Evolutionary conservation across 129 eudicot genomes (phyloP).

Genomic region (Artemisia argyi): DNA sequence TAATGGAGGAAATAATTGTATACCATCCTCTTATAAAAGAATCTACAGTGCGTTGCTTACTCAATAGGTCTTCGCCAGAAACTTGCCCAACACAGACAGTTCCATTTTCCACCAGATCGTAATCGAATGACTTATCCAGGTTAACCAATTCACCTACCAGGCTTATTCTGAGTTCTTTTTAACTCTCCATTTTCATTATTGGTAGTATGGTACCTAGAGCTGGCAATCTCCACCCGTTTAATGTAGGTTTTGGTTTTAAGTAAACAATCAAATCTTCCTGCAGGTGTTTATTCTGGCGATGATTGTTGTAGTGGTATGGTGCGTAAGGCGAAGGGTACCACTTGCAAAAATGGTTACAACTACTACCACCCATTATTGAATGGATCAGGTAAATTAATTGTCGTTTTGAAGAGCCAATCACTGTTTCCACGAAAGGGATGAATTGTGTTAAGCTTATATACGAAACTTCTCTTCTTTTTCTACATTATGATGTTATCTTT

Average conservation of each 20-base stretch:
- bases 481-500: too few species aligned
- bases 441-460: too few species aligned
- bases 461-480: too few species aligned
- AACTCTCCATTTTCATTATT: background rate
- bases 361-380: background rate
- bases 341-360: background rate
- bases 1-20: background rate
- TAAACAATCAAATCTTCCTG: background rate
- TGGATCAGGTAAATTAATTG: background rate
- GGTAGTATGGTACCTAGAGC: background rate
- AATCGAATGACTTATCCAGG: background rate
- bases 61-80: background rate
- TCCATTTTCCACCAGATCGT: conserved; percentile 1
- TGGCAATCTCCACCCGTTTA: background rate
- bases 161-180: background rate
- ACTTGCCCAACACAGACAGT: background rate
- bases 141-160: background rate
- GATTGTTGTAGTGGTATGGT: background rate
- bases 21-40: background rate
- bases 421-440: too few species aligned
- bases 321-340: background rate
- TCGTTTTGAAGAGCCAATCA: background rate
- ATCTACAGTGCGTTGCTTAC: background rate
- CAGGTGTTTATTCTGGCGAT: background rate
- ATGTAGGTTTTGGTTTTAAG: background rate